Percentiles rank a stretch among this genome's conserved stretches.
phyloP scores from a whole-genome alignment of 768 basidiomycete genomes.

The Tricholoma saponaceum region DNA sequence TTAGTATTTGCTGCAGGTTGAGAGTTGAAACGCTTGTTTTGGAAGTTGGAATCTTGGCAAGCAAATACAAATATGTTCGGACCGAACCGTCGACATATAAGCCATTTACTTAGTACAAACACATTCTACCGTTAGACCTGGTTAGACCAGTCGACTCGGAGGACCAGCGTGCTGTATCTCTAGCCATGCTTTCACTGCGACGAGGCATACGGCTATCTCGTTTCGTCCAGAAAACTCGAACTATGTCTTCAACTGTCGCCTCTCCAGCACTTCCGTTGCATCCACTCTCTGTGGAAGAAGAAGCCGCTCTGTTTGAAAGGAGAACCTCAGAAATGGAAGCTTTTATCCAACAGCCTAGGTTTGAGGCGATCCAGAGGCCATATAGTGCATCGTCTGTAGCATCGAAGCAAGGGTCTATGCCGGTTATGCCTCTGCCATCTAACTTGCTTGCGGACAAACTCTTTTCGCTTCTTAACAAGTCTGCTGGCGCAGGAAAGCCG shows the following conservation, averaged over 20 bases:
- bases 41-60: not conserved
- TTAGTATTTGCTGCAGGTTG: not conserved
- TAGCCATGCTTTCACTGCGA: conserved; percentile 27
- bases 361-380: conserved; percentile 66
- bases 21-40: not conserved
- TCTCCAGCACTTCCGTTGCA: conserved; percentile 46
- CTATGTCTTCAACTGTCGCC: conserved; percentile 37
- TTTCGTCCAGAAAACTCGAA: conserved; percentile 22
- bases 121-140: no score
- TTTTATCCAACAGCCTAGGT: conserved; percentile 78
- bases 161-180: not conserved
- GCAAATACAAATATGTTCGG: not conserved
- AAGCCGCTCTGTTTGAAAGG: conserved; percentile 53
- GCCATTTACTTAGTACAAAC: no score
- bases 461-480: conserved; percentile 59
- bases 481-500: conserved; percentile 59
- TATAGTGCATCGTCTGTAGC: conserved; percentile 80
- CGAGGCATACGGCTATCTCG: conserved; percentile 21
- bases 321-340: conserved; percentile 60
- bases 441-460: conserved; percentile 85
- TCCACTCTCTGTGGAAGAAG: conserved; percentile 54
- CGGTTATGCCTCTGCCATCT: conserved; percentile 71
- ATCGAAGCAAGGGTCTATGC: conserved; percentile 85
- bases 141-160: no score
- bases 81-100: no score